Percentiles rank a stretch among this genome's conserved stretches.
Conservation (phyloP, 371 early-diverging fungal species). For the Mortierella sp. region DNA sequence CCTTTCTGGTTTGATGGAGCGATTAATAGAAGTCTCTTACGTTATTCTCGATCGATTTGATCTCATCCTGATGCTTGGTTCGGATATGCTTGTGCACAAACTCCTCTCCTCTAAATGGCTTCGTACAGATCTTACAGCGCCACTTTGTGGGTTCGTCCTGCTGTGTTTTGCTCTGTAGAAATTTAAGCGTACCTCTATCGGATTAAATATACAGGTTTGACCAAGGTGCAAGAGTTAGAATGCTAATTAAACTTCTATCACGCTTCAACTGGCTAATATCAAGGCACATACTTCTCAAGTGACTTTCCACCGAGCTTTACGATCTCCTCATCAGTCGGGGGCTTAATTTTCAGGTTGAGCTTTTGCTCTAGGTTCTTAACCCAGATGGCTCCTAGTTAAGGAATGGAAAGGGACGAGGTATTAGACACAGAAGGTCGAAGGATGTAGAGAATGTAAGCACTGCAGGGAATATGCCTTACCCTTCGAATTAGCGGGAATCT, state of each 20-base stretch:
- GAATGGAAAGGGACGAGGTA: not conserved
- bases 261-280: not conserved
- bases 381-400: conserved; percentile 63
- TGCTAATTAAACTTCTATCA: not conserved
- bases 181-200: conserved; percentile 62
- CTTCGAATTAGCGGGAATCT: conserved; percentile 36
- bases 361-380: conserved; percentile 75
- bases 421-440: not conserved
- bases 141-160: conserved; percentile 86
- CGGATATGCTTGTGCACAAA: conserved; percentile 95
- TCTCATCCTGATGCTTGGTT: conserved; percentile 85
- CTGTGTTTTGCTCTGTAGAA: conserved; percentile 66
- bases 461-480: conserved; percentile 7
- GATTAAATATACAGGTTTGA: not conserved
- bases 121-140: conserved; percentile 91
- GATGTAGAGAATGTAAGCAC: not conserved
- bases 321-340: conserved; percentile 74
- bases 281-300: conserved; percentile 69
- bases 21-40: conserved; percentile 46
- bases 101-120: conserved; percentile 94
- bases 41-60: conserved; percentile 69
- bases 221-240: not conserved
- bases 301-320: conserved; percentile 83
- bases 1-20: too few relatives aligned
- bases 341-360: conserved; percentile 68